A percentile compares a stretch with the other conserved stretches of the same genome.
These are phyloP conservation scores for Echites panduratus DNA, from an alignment of 257 asterid genomes.

Conservation along the genomic window DNA sequence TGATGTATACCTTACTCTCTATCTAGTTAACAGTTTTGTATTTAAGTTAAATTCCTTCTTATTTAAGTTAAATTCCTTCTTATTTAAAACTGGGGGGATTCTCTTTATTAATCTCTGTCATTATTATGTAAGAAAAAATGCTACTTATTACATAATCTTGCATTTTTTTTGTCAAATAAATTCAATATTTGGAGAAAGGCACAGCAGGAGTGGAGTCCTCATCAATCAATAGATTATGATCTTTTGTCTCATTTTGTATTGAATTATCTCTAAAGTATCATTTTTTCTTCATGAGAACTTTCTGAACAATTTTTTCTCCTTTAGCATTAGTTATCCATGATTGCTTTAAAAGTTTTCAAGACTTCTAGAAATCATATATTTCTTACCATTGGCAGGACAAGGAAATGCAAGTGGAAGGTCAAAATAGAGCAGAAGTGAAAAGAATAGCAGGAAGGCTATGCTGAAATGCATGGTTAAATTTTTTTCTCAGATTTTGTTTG, in stretches of 20 bases:
- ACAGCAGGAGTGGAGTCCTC: background rate
- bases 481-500: slow-evolving; percentile 39
- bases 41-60: too few relatives aligned
- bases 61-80: background rate
- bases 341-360: background rate
- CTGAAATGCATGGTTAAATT: slow-evolving; percentile 22
- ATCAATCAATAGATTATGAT: background rate
- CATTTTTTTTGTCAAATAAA: background rate
- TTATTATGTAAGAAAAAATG: too few relatives aligned
- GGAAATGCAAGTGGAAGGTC: slow-evolving; percentile 51
- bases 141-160: too few relatives aligned
- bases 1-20: background rate
- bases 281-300: background rate
- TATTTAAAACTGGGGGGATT: background rate
- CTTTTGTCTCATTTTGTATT: background rate
- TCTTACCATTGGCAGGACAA: slow-evolving; percentile 28
- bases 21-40: background rate
- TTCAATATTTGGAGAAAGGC: background rate
- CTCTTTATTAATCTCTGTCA: too few relatives aligned
- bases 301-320: background rate
- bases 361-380: background rate
- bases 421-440: slow-evolving; percentile 67
- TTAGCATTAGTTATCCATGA: too few relatives aligned
- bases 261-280: background rate
- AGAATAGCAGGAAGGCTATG: slow-evolving; percentile 71